A percentile compares a stretch with the other conserved stretches of the same genome.
Evolutionary conservation across 148 eudicot species (phyloP).

Genomic region (Rhododendron ferrugineum): DNA sequence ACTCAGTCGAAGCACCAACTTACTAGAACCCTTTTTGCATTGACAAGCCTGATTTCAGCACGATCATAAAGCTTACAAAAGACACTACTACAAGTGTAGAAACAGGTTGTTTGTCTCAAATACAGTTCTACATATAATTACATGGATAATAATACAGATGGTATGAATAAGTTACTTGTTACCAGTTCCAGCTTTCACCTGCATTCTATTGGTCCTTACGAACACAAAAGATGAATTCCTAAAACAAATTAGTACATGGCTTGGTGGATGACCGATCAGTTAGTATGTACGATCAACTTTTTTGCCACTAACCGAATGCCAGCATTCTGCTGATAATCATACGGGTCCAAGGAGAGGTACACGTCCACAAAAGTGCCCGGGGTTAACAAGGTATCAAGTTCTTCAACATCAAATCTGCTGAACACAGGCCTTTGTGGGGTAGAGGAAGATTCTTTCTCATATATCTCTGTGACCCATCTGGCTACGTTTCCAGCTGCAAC

Average conservation of each 20-base stretch:
- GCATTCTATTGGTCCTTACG: not conserved
- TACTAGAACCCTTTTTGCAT: not conserved
- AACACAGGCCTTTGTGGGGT: conserved; percentile 48
- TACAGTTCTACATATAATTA: not conserved
- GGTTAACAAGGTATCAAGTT: conserved; percentile 50
- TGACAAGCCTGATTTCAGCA: not conserved
- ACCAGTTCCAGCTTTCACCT: not conserved
- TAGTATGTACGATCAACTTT: conserved; percentile 54
- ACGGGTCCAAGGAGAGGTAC: conserved; percentile 62
- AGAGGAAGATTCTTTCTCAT: conserved; percentile 48
- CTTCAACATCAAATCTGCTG: conserved; percentile 61
- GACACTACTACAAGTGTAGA: not conserved
- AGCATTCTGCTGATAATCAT: conserved; percentile 73
- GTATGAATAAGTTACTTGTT: not conserved
- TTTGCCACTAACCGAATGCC: conserved; percentile 82
- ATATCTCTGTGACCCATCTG: conserved; percentile 66
- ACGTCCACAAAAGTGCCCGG: conserved; percentile 60
- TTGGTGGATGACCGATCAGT: conserved; percentile 18
- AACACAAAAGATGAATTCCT: not conserved
- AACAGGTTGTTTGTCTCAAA: not conserved
- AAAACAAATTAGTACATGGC: not conserved
- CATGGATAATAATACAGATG: conserved; percentile 1
- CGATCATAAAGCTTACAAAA: not conserved
- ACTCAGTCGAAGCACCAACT: not conserved
- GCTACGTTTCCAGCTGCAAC: conserved; percentile 41